Evolutionary conservation across 805 yeast genomes (phyloP), one percentile per base, ranked within the genome.

Genomic region (Lachancea nothofagi): DNA sequence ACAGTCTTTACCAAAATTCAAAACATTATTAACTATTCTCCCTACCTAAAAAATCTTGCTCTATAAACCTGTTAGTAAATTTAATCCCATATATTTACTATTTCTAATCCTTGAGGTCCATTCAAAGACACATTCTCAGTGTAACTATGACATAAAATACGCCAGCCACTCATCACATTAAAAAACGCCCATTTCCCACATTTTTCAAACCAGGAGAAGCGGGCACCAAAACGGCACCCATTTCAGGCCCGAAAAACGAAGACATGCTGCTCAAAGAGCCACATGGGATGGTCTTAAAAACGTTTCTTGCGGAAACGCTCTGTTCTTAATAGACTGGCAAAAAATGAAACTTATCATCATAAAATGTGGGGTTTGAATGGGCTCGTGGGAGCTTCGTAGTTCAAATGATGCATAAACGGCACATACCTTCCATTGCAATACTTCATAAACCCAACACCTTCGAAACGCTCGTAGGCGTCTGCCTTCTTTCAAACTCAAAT

Each of bases 111-210:
- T n/a, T 12, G 5, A 4, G 31, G 31, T 13, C 31, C 31, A 15
- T 10, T 29, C 15, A 17, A 18, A 17, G 18, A 29, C 9, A 21
- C 38, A 40, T 34, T 19, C 26, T 40, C 89, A 81, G 89, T 81
- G 89, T 82, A 82, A 82, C 89, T 83, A 83, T 83, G 89, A 83
- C 90, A 51, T 41, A 47, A 45, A 45, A 45, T n/a, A 71, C 69
- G 70, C 49, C 64, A 63, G 58, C 69, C 81, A 75, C 83, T 70
- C 71, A 67, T 74, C 71, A 77, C 77, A 70, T 72, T 77, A 78
- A 72, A 69, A 64, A 63, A 65, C 67, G 62, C 46, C 49, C 52
- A 45, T 31, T 27, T 38, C 42, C 37, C 47, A 36, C 39, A 20
- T 19, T 28, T 36, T 34, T 18, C 21, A 9, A 36, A 23, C 41